A percentile compares a stretch with the other conserved stretches of the same genome.
Evolutionary conservation across 2,329 filamentous ascomycete species (phyloP).

Genomic region (Pseudogymnoascus sp.): DNA sequence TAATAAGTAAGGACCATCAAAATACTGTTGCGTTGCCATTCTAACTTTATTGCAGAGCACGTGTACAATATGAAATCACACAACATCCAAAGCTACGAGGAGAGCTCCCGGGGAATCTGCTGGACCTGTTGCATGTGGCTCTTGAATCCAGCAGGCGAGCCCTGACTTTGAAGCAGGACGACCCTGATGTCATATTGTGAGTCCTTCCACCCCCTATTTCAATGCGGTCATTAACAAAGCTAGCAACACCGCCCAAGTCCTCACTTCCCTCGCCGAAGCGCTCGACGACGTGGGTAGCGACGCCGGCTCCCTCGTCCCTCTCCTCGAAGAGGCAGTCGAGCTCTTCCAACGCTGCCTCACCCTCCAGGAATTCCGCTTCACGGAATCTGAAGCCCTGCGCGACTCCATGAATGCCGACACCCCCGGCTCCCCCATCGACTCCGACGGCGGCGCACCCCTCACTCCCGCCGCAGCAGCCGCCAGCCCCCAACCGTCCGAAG

Average conservation of each 20-base stretch:
- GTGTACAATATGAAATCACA: constrained; percentile 62
- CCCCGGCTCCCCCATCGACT: constrained; percentile 29
- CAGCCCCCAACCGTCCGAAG: constrained; percentile 29
- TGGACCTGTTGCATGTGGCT: constrained; percentile 52
- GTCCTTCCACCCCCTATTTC: constrained; percentile 10
- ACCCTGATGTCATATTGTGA: constrained; percentile 58
- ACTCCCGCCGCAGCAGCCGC: constrained; percentile 12
- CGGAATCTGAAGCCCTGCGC: constrained; percentile 34
- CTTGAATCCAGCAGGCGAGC: constrained; percentile 59
- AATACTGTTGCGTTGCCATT: not conserved
- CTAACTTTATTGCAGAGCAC: constrained; percentile 43
- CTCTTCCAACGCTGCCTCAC: constrained; percentile 50
- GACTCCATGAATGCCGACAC: constrained; percentile 22
- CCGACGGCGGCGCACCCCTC: constrained; percentile 28
- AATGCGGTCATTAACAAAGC: constrained; percentile 9
- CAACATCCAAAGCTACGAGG: constrained; percentile 57
- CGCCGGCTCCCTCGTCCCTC: constrained; percentile 31
- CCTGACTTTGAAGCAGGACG: constrained; percentile 50
- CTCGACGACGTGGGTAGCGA: constrained; percentile 43
- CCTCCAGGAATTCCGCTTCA: constrained; percentile 44
- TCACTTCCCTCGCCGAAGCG: constrained; percentile 58
- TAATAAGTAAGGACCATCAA: constrained; percentile 51
- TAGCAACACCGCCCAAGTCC: constrained; percentile 60
- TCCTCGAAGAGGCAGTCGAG: constrained; percentile 54
- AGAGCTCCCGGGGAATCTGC: constrained; percentile 46